Percentiles rank a stretch among this genome's conserved stretches.
Evolutionary conservation across 441 rosid species (phyloP).

Genomic region (Corymbia calophylla): DNA sequence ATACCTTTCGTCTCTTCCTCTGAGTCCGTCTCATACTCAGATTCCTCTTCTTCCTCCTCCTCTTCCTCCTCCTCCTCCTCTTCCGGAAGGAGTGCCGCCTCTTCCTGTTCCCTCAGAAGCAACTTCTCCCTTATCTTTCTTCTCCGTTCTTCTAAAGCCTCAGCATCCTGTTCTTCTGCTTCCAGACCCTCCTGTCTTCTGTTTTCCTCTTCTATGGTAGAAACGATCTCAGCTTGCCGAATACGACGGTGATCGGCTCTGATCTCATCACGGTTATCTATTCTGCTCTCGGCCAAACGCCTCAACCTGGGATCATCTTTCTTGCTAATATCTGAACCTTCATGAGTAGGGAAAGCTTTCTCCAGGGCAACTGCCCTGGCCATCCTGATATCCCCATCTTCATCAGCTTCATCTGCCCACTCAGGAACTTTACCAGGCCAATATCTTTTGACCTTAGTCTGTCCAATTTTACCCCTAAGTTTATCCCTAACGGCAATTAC

Average conservation of each 20-base stretch:
- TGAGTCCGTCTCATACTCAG: conserved; percentile 90
- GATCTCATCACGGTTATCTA: conserved; percentile 69
- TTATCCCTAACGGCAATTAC: conserved; percentile 53
- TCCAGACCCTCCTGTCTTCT: conserved; percentile 49
- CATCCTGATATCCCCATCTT: conserved; percentile 68
- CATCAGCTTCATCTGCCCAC: conserved; percentile 80
- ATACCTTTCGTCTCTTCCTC: conserved; percentile 64
- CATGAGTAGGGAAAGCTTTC: conserved; percentile 52
- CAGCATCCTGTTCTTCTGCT: conserved; percentile 69
- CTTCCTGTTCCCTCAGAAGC: conserved; percentile 57
- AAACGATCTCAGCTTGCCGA: conserved; percentile 76
- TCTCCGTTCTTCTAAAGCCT: conserved; percentile 60
- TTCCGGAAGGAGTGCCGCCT: conserved; percentile 44
- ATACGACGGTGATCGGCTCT: conserved; percentile 84
- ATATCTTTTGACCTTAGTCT: conserved; percentile 76
- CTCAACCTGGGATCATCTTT: conserved; percentile 83
- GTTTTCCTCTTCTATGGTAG: conserved; percentile 62
- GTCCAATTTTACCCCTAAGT: conserved; percentile 71
- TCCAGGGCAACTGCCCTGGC: conserved; percentile 44
- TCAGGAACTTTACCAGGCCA: conserved; percentile 96
- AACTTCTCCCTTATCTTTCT: conserved; percentile 53
- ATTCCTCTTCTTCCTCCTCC: conserved; percentile 54
- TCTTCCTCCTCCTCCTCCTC: conserved; percentile 61
- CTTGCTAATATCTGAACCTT: conserved; percentile 25
- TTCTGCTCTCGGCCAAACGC: conserved; percentile 66